Evolutionary conservation across 495 filamentous ascomycete genomes (phyloP), one percentile per base, ranked within the genome.

Genomic region (Sphaerosporella brunnea): DNA sequence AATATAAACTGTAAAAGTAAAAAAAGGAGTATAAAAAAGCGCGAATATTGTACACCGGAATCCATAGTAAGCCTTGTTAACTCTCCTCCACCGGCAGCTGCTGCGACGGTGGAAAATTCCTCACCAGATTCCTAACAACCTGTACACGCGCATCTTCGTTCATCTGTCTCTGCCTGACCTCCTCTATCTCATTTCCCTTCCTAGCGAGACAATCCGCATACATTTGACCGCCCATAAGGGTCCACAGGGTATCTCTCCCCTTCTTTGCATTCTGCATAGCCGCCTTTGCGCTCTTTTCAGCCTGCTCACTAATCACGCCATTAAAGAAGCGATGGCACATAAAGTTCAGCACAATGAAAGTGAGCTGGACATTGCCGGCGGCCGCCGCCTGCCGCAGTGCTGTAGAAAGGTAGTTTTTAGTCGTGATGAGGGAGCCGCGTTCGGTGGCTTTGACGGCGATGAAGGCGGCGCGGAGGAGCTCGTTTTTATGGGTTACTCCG

Each of bases 321-420:
- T 74, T 71, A 66, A 95, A 96, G 62, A 96, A 85, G 37, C 76
- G 73, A 61, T 68, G 73, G 53, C 80, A 79, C 84, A 96, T 87
- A 53, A 92, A 75, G 51, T 73, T 84, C 34, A 99, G 69, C 3
- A 79, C 75, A 51, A 95, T 83, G 51, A 76, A 80, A 7, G 84
- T 71, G 47, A 85, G 79, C 45, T 90, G 88, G 39, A 84, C 65
- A 51, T 77, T 75, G 11, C 49, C 49, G 13, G 63, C 63, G 26
- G 56, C 53, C 30, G 70, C 63, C 1, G 72, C 68, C 16, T 63
- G 62, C 35, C 53, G 61, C 10, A 78, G 53, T 32, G 72, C 77
- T 36, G 69, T 67, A 49, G 82, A 74, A 20, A 95, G 77, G 61
- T 75, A 74, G 34, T 78, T 70, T 62, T 95, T 97, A 30, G 79